These are phyloP conservation scores for Mortierella sp. DNA, from an alignment of 371 early-diverging fungal genomes.

Conservation along the genomic window DNA sequence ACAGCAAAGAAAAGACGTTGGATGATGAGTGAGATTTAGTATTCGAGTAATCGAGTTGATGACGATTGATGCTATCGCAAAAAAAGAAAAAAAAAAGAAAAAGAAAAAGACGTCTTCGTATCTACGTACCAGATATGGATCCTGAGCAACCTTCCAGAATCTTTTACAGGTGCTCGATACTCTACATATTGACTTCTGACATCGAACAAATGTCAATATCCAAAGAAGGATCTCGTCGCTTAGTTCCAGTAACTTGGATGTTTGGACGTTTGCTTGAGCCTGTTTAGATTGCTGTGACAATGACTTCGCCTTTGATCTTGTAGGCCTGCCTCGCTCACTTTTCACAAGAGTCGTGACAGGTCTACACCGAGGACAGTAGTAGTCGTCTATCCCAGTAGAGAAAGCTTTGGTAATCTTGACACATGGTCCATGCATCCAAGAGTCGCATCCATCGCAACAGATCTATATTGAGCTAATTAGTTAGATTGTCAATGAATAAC, in stretches of 20 bases:
- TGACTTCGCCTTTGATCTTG: neutral
- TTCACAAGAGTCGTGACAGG: neutral
- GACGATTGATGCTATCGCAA: too few species aligned
- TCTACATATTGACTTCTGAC: constrained; percentile 39
- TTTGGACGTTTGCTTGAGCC: neutral
- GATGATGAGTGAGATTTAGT: too few species aligned
- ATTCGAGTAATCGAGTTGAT: too few species aligned
- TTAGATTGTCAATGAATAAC: constrained; percentile 2
- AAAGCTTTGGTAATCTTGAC: constrained; percentile 30
- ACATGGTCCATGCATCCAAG: constrained; percentile 51
- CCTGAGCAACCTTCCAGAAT: constrained; percentile 39
- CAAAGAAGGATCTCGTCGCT: constrained; percentile 38
- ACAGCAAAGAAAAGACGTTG: neutral
- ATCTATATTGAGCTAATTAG: constrained; percentile 20
- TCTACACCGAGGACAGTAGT: constrained; percentile 27
- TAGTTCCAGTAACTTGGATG: constrained; percentile 16
- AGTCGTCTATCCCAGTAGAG: constrained; percentile 30
- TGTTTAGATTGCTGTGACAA: neutral
- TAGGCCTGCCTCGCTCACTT: neutral
- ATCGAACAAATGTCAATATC: constrained; percentile 39
- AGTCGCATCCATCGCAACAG: constrained; percentile 40
- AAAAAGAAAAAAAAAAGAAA: neutral
- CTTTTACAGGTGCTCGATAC: constrained; percentile 28
- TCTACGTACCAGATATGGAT: constrained; percentile 32
- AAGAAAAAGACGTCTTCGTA: neutral